Percentiles rank a stretch among this genome's conserved stretches.
Conservation (phyloP, 2,329 filamentous ascomycete species). For the Seiridium unicorne region DNA sequence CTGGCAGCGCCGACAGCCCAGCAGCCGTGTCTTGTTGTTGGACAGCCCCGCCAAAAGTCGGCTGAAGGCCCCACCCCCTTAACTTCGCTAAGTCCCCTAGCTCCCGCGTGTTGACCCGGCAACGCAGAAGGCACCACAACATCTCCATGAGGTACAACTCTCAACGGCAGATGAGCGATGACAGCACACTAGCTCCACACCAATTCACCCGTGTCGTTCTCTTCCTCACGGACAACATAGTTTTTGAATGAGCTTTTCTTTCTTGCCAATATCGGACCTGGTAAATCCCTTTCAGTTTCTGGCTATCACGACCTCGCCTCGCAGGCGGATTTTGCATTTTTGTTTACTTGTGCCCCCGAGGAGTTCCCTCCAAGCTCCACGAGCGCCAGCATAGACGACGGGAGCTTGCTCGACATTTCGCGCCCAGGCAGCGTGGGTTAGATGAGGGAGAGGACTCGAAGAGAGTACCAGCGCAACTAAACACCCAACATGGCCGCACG, state of each 20-base stretch:
- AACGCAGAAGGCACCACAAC: background rate
- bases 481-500: constrained; percentile 28
- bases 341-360: background rate
- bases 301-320: background rate
- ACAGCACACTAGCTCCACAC: background rate
- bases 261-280: background rate
- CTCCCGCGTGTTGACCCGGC: background rate
- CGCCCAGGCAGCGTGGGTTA: background rate
- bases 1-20: background rate
- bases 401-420: no score
- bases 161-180: background rate
- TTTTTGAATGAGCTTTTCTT: background rate
- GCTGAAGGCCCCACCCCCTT: background rate
- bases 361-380: background rate
- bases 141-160: background rate
- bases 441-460: background rate
- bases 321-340: background rate
- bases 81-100: background rate
- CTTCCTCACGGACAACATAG: background rate
- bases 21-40: background rate
- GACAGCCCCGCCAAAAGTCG: background rate
- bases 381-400: background rate
- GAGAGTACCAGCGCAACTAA: background rate
- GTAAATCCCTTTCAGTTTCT: no score
- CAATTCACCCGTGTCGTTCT: background rate